Evolutionary conservation across 805 yeast genomes (phyloP), one percentile per base, ranked within the genome.

Genomic region (Saccharomycopsis fermentans): DNA sequence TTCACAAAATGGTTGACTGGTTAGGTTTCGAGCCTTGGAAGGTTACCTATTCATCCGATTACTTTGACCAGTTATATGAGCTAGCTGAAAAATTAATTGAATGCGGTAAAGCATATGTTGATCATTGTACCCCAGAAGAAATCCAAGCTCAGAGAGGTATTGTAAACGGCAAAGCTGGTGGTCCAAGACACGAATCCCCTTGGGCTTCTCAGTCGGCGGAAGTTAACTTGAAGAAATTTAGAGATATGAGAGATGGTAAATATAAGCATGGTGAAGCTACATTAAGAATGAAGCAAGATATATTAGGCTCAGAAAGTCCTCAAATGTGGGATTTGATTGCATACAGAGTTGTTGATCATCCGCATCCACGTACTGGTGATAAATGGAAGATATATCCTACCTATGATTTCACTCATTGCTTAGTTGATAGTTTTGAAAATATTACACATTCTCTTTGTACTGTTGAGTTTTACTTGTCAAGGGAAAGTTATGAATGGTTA

Each of bases 271-370:
- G 98, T 64, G 88, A 89, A 72, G 98, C 96, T 34, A 90, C 90
- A 11, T 78, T 94, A 69, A 86, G 99, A 75, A 94, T 94, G 98
- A 92, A 92, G 71, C 97, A 90, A 77, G 96, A 94, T 68, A 75
- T 94, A 63, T 12, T 57, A 4, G 69, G 72, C 8, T 87, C 94
- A 17, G 96, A 97, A 63, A 87, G 89, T 63, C 99, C 99, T 17
- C 99, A 94, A 75, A 94, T 94, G 99, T 94, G 99, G 99, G 99
- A 94, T 74, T 79, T 94, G 64, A 94, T 94, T 62, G 99, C 99
- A 12, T 94, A 94, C 75, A 82, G 99, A 71, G 96, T 94, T 2
- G 77, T 94, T 66, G 80, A 92, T 66, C 90, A 96, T 14, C 82
- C 90, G 36, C 99, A 94, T 73, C 96, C 92, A 73, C 85, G 98